These are phyloP conservation scores for Kalaharituber pfeilii DNA, from an alignment of 2,329 filamentous ascomycete species.

Conservation along the genomic window DNA sequence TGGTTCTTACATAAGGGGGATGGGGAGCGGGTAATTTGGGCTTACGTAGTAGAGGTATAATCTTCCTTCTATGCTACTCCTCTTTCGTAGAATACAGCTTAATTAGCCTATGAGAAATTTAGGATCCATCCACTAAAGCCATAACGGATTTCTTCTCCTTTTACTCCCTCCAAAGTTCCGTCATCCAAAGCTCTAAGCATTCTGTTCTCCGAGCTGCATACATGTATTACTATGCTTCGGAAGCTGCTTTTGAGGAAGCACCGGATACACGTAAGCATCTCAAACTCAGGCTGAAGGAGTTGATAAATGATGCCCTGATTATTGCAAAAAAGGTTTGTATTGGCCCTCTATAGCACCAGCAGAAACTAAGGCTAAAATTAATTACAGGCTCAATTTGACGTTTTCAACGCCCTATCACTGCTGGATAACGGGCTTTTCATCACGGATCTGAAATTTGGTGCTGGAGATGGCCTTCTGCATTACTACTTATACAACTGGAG, in stretches of 20 bases:
- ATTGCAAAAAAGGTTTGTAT: slow-evolving; percentile 55
- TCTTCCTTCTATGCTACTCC: not conserved
- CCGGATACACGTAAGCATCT: slow-evolving; percentile 37
- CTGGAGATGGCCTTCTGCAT: slow-evolving; percentile 84
- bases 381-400: slow-evolving; percentile 53
- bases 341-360: not conserved
- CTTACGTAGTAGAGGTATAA: slow-evolving; percentile 67
- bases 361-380: not conserved
- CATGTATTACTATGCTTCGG: slow-evolving; percentile 89
- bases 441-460: slow-evolving; percentile 82
- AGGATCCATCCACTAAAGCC: slow-evolving; percentile 48
- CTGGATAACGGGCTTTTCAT: slow-evolving; percentile 92
- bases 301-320: slow-evolving; percentile 74
- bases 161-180: slow-evolving; percentile 82
- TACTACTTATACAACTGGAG: slow-evolving; percentile 98
- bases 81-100: too few relatives aligned
- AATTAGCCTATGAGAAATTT: slow-evolving; percentile 27
- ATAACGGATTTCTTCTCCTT: slow-evolving; percentile 97
- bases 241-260: slow-evolving; percentile 45
- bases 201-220: slow-evolving; percentile 75
- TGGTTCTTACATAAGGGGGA: slow-evolving; percentile 60
- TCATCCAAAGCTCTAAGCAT: slow-evolving; percentile 67
- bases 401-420: slow-evolving; percentile 87
- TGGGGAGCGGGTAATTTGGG: slow-evolving; percentile 75
- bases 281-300: slow-evolving; percentile 59